Percentiles rank a stretch among this genome's conserved stretches.
phyloP scores from a whole-genome alignment of 1,284 basidiomycete species.

The Rhodotorula sp. region DNA sequence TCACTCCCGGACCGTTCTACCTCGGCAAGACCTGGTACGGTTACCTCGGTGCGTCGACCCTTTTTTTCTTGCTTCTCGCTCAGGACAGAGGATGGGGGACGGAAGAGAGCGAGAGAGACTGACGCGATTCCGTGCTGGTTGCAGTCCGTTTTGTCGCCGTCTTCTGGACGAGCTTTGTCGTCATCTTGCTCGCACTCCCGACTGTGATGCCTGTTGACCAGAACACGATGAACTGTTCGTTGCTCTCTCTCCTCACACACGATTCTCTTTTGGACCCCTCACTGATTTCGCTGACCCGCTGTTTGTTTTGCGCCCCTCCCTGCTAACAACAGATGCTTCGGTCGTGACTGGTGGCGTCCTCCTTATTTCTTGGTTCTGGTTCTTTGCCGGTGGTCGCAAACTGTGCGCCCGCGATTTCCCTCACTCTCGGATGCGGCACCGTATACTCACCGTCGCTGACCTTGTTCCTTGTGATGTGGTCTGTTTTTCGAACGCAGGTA shows the following conservation, averaged over 20 bases:
- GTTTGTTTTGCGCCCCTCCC: not conserved
- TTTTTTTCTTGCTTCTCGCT: not conserved
- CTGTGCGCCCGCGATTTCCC: constrained; percentile 3
- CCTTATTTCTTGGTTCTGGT: constrained; percentile 51
- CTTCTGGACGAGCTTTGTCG: constrained; percentile 51
- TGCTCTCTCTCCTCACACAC: not conserved
- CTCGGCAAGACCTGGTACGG: constrained; percentile 72
- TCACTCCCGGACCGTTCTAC: constrained; percentile 82
- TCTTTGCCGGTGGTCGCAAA: constrained; percentile 50
- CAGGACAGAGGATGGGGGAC: not conserved
- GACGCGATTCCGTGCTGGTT: no score
- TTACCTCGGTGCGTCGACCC: constrained; percentile 14
- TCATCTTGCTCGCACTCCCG: constrained; percentile 2
- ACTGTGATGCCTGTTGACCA: not conserved
- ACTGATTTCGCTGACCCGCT: not conserved
- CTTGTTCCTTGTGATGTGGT: no score
- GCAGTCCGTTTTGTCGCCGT: constrained; percentile 60
- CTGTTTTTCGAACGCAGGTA: not conserved
- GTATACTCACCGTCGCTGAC: no score
- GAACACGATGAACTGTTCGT: constrained; percentile 3
- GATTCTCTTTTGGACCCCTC: no score
- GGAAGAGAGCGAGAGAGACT: no score
- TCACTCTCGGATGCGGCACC: no score
- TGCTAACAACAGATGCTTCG: not conserved
- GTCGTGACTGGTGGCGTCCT: constrained; percentile 52